Evolutionary conservation across 257 asterid genomes (phyloP), one percentile per base, ranked within the genome.

Genomic region (Solanum pinnatisectum): DNA sequence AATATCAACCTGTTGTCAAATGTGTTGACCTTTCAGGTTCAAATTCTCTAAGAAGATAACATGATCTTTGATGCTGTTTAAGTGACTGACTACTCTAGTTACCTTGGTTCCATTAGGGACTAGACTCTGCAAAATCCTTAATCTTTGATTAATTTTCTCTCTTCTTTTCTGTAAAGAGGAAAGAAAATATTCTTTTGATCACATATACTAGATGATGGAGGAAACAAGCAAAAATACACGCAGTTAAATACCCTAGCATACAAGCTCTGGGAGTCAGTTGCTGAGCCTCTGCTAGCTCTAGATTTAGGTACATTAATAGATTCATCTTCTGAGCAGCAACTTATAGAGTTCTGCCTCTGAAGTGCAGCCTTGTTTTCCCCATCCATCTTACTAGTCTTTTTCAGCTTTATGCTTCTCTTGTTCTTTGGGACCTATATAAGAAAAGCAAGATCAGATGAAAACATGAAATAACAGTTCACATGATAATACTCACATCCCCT

Each of bases 101-200:
- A 94, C 97, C 95, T 96, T 95, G 49, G 99, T 94, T 87, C 99
- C 99, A 76, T 96, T 96, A 2, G 99, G 99, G 20, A 96, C 94
- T 79, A 95, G 98, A 89, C 91, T 94, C 88, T 96, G 99, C 95
- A 95, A 90, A 90, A 94, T 93, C 86, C 89, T 96, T 92, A 96
- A 74, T 88, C 98, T 94, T 91, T 94, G 98, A 33, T 96, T 96
- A 14, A 96, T 95, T 88, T 93, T 94, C 74, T 94, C 99, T 90
- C 98, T 93, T 93, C 99, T 92, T 88, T 77, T 93, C 99, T 96
- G 96, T 82, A 87, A 91, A 87, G 76, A 20, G 6, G 5, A 15
- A 52, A 84, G 67, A 3, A 42, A 14, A 25, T 44, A 27, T 14
- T 27, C 16, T 4, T 16, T 27, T 79, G 16, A 79, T 27, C 42